A percentile compares a stretch with the other conserved stretches of the same genome.
Conservation (phyloP, 1,139 yeast genomes). For the Pneumocystis oryctolagi region DNA sequence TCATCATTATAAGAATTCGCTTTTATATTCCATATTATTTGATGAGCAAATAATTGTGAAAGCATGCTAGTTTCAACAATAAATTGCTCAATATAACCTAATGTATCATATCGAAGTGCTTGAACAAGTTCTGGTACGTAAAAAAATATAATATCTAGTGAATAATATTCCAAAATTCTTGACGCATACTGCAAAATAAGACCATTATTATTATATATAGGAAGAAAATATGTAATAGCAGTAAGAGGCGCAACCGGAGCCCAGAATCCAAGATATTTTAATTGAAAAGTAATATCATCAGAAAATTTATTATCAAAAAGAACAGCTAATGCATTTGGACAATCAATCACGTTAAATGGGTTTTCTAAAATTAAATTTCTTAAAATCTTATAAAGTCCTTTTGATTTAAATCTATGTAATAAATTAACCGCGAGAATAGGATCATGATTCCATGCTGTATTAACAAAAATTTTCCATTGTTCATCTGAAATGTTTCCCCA, state of each 20-base stretch:
- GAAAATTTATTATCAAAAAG: slow-evolving; percentile 29
- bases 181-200: slow-evolving; percentile 70
- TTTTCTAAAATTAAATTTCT: slow-evolving; percentile 35
- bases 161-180: slow-evolving; percentile 79
- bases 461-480: slow-evolving; percentile 19
- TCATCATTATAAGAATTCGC: slow-evolving; percentile 90
- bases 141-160: slow-evolving; percentile 77
- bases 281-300: slow-evolving; percentile 16
- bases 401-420: slow-evolving; percentile 39
- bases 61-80: slow-evolving; percentile 86
- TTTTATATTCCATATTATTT: slow-evolving; percentile 93
- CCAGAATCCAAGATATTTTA: slow-evolving; percentile 45
- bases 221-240: slow-evolving; percentile 70
- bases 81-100: slow-evolving; percentile 77
- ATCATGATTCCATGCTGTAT: slow-evolving; percentile 47
- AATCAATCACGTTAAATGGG: slow-evolving; percentile 48
- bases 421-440: slow-evolving; percentile 65
- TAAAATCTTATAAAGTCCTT: slow-evolving; percentile 30
- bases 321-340: slow-evolving; percentile 51
- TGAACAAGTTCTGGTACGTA: slow-evolving; percentile 98
- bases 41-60: slow-evolving; percentile 87
- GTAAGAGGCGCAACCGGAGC: slow-evolving; percentile 67
- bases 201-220: slow-evolving; percentile 55
- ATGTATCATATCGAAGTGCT: slow-evolving; percentile 61
- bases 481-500: not conserved